These are phyloP conservation scores for Grosmannia huntii DNA, from an alignment of 2,329 filamentous ascomycete genomes.

Conservation along the genomic window DNA sequence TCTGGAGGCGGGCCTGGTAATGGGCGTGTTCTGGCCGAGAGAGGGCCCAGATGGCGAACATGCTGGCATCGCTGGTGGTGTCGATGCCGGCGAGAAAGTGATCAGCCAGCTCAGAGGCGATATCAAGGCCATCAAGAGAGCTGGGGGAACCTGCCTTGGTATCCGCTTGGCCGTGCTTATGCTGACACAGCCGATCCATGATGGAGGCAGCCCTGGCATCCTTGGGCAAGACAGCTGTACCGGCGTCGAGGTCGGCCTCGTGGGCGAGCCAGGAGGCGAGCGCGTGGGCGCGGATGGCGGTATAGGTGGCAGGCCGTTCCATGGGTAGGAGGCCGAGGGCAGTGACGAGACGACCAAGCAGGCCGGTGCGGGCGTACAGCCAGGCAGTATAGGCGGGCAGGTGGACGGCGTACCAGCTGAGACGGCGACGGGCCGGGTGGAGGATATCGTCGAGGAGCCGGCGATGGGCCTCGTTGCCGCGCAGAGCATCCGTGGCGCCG, in stretches of 20 bases:
- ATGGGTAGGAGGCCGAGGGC: conserved; percentile 29
- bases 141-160: neutral
- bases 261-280: conserved; percentile 16
- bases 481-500: conserved; percentile 30
- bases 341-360: conserved; percentile 22
- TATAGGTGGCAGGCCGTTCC: conserved; percentile 36
- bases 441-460: conserved; percentile 33
- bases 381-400: conserved; percentile 30
- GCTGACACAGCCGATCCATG: conserved; percentile 25
- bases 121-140: conserved; percentile 27
- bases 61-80: conserved; percentile 33
- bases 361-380: conserved; percentile 30
- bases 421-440: conserved; percentile 28
- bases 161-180: conserved; percentile 7
- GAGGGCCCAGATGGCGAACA: conserved; percentile 36
- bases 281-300: conserved; percentile 28
- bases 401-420: conserved; percentile 38
- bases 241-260: neutral
- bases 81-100: conserved; percentile 40
- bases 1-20: conserved; percentile 30
- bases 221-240: no score
- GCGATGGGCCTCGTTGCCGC: conserved; percentile 23
- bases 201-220: conserved; percentile 18
- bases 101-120: conserved; percentile 39
- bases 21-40: conserved; percentile 27